Evolutionary conservation across 164 flowering plant genomes (phyloP), one percentile per base, ranked within the genome.

Genomic region (Aristolochia californica): DNA sequence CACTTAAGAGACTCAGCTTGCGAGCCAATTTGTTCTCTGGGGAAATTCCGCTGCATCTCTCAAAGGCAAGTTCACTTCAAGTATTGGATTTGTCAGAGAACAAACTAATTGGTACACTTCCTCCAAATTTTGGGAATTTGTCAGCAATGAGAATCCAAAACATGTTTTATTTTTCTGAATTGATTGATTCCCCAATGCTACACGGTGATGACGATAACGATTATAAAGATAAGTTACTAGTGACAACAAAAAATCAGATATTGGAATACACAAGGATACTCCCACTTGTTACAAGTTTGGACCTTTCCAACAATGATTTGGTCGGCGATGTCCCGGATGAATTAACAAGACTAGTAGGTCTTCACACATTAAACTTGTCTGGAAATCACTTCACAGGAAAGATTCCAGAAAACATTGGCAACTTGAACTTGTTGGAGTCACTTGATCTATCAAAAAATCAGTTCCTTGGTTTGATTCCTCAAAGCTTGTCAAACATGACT

Each of bases 361-460:
- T 49, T 4, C 13, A 8, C 13, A 8, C 12, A 12, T 21, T 49
- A 25, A 50, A 50, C 54, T 11, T 50, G 5, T 50, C 54, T 2
- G 12, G 26, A 24, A 50, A 50, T 50, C 27, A 23, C 7, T 50
- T 50, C 27, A 50, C 54, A 3, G 54, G 27, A 2, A 50, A 50
- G 27, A 50, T 50, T 22, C 28, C 54, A 10, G 54, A 10, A 26
- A 22, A 22, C 5, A 50, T 50, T 50, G 22, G 22, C 15, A 16
- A 13, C 15, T 20, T 50, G 14, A 23, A 50, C 23, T 22, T n/a
- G 54, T 23, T 50, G 15, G 16, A 17, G 1, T 50, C 53, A 22
- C 54, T 50, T 50, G 54, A 50, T 22, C 27, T 50, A 20, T 50
- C 54, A 4, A 50, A 20, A 13, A 50, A 50, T 10, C 27, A 50